A percentile compares a stretch with the other conserved stretches of the same genome.
These are phyloP conservation scores for Globisporangium alternatum DNA, from an alignment of 352 stramenopile species.

Conservation along the genomic window DNA sequence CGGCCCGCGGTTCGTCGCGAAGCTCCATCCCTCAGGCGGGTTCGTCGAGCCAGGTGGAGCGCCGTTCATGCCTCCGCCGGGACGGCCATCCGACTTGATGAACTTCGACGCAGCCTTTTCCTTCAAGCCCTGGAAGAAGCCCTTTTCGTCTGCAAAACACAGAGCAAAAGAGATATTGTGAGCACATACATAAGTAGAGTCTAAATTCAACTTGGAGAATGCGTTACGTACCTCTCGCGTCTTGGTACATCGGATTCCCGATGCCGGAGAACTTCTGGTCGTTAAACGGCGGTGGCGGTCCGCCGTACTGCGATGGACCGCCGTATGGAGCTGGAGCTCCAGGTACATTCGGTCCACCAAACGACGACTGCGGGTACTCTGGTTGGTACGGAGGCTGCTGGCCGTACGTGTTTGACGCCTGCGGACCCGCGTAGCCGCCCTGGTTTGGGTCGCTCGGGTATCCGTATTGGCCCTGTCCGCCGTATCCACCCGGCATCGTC, in stretches of 20 bases:
- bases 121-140: constrained; percentile 84
- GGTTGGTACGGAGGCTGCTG: constrained; percentile 42
- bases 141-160: constrained; percentile 63
- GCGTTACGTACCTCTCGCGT: constrained; percentile 59
- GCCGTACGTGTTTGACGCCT: constrained; percentile 33
- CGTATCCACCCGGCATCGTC: constrained; percentile 40
- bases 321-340: constrained; percentile 29
- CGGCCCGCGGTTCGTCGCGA: constrained; percentile 79
- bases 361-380: constrained; percentile 39
- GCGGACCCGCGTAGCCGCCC: constrained; percentile 42
- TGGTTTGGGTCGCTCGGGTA: constrained; percentile 47
- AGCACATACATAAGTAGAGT: neutral
- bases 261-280: constrained; percentile 90
- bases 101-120: constrained; percentile 84
- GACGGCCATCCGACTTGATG: constrained; percentile 46
- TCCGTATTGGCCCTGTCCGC: constrained; percentile 38
- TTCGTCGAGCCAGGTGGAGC: constrained; percentile 68
- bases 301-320: constrained; percentile 37
- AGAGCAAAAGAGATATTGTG: constrained; percentile 6
- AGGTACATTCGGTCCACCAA: constrained; percentile 32
- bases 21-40: constrained; percentile 79
- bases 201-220: neutral
- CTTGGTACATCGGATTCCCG: constrained; percentile 94
- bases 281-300: constrained; percentile 49
- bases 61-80: constrained; percentile 50